Evolutionary conservation across 2,329 filamentous ascomycete genomes (phyloP).

Genomic region (Tolypocladium sp.): DNA sequence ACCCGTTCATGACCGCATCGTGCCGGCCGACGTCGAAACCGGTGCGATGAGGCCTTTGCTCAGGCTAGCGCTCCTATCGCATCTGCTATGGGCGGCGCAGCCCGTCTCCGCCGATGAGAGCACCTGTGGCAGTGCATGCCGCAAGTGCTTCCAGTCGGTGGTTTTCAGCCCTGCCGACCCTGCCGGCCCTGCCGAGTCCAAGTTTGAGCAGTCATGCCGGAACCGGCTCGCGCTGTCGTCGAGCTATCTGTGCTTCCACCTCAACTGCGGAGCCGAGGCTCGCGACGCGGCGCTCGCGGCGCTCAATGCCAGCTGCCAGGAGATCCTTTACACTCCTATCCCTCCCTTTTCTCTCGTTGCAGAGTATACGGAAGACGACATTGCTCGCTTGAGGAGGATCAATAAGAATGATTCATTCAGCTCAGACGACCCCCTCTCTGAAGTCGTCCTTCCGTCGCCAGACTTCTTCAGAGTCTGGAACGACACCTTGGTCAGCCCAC

Average conservation of each 20-base stretch:
- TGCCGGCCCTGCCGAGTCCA: neutral
- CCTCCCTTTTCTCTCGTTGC: neutral
- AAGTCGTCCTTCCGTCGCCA: neutral
- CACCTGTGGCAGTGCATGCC: neutral
- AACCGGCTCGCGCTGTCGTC: neutral
- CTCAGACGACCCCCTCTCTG: neutral
- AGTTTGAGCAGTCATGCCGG: neutral
- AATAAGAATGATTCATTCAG: neutral
- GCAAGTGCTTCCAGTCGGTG: neutral
- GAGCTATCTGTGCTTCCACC: slow-evolving; percentile 2
- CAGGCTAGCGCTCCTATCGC: neutral
- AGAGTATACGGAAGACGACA: neutral
- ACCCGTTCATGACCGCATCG: neutral
- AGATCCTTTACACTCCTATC: neutral
- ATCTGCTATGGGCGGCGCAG: neutral
- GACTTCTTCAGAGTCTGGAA: neutral
- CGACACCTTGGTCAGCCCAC: neutral
- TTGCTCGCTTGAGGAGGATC: neutral
- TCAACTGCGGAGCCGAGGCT: neutral
- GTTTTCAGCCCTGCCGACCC: neutral
- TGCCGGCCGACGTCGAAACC: neutral
- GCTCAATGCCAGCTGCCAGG: slow-evolving; percentile 3
- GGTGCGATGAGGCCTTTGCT: neutral
- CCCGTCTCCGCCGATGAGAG: neutral
- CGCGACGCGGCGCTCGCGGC: neutral